Base-by-base conservation (phyloP, 2,329 filamentous ascomycete genomes). In the Penicillium vulpinum region DNA sequence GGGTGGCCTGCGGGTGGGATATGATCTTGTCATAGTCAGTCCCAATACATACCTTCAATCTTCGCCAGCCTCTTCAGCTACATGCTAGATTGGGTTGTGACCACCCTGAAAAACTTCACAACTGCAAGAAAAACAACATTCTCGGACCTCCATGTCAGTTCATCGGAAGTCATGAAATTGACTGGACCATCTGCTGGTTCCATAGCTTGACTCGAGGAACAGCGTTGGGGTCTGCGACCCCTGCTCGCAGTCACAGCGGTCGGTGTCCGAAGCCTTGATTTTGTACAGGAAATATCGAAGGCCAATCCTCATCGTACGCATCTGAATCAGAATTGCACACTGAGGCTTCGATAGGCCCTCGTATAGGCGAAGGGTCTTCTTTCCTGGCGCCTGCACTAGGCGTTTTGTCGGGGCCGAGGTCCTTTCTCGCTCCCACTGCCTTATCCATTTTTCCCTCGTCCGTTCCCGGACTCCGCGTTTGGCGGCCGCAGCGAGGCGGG, bases 261-360 rank as follows among this genome's bases (percentile, higher is more conserved):
- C 55, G 0, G 41, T 44, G 3, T 62, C 48, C 0, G 21, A n/a
- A 6, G 21, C 49, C 3, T 59, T 61, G 15, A 62, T 61, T 3
- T 59, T 57, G 0, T 38, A 60, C 0, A 65, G 29, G 36, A 61
- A 60, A 18, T 61, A 44, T 0, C 41, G 16, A 2, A 64, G 35
- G 0, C 36, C 45, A 8, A 63, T 62, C 1, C 54, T 29, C 16
- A 29, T 29, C 8, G 9, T 29, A 11, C 28, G 4, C 4, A 29
- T 29, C 26, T 62, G 43, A 3, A 64, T 56, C 1, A 59, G 2
- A 2, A 63, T 56, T 0, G 50, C 40, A 2, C 18, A 26, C 1
- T 57, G 41, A 1, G 44, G 22, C 33, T 62, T 63, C 1, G 36
- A 28, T 0, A 56, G 39, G 1, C 45, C 41, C 6, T 52, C 40